phyloP scores from a whole-genome alignment of 371 early-diverging fungal species.

The Rhizomucor miehei region DNA sequence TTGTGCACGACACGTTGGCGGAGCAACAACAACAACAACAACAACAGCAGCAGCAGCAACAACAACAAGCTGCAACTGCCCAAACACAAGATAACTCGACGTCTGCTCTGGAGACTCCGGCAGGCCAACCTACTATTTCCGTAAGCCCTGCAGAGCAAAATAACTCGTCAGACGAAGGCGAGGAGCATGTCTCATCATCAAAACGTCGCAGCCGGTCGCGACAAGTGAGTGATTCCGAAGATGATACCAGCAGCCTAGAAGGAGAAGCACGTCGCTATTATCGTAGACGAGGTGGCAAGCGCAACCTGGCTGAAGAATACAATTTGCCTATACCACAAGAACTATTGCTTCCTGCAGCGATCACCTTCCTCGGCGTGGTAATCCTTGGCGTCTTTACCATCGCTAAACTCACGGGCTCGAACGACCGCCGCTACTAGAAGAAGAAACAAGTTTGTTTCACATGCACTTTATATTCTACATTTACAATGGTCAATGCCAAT shows the following conservation, averaged over 20 bases:
- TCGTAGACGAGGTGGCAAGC: conserved; percentile 12
- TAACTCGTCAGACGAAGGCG: neutral
- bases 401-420: conserved; percentile 17
- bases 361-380: conserved; percentile 56
- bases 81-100: neutral
- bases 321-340: conserved; percentile 48
- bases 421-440: conserved; percentile 14
- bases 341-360: conserved; percentile 57
- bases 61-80: conserved; percentile 2
- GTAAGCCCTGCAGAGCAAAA: neutral
- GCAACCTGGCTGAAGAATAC: conserved; percentile 16
- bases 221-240: conserved; percentile 6
- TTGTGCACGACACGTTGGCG: conserved; percentile 46
- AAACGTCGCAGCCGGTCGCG: neutral
- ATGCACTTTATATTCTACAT: too few species aligned
- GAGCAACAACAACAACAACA: conserved; percentile 7
- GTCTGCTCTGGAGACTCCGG: conserved; percentile 1
- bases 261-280: conserved; percentile 7
- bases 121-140: conserved; percentile 9
- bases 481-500: too few species aligned
- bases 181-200: neutral
- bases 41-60: conserved; percentile 2
- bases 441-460: neutral
- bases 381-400: conserved; percentile 59
- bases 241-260: neutral